These are phyloP conservation scores for Boechera stricta DNA, from an alignment of 345 rosid species.

Conservation along the genomic window DNA sequence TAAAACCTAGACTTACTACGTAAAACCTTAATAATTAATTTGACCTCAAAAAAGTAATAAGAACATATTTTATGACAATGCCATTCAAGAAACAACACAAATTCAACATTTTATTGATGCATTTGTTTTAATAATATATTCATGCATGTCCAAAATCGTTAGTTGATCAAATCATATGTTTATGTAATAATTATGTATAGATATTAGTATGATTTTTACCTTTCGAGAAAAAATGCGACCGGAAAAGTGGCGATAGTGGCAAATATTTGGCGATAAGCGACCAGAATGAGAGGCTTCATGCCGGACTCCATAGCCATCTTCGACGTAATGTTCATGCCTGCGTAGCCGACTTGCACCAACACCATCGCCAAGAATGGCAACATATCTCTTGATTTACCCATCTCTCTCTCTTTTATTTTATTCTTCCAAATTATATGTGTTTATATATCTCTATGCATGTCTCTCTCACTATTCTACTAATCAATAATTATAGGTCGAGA, in stretches of 20 bases:
- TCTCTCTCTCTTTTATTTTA: slow-evolving; percentile 31
- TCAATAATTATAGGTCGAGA: slow-evolving; percentile 37
- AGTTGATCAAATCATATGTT: not conserved
- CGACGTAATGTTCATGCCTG: slow-evolving; percentile 87
- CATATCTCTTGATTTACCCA: slow-evolving; percentile 49
- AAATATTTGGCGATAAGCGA: slow-evolving; percentile 78
- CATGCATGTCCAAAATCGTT: slow-evolving; percentile 21
- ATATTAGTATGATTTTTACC: slow-evolving; percentile 49
- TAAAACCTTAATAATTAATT: slow-evolving; percentile 7
- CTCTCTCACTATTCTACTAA: not conserved
- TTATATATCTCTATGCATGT: not conserved
- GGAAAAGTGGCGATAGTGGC: slow-evolving; percentile 76
- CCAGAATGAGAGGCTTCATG: slow-evolving; percentile 82
- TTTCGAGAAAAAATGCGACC: slow-evolving; percentile 68
- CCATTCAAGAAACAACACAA: slow-evolving; percentile 1
- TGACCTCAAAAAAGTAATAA: not conserved
- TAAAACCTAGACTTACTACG: not conserved
- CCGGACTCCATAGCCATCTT: slow-evolving; percentile 92
- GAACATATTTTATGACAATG: not conserved
- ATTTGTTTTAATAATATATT: not conserved
- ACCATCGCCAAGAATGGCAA: slow-evolving; percentile 82
- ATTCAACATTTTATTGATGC: slow-evolving; percentile 3
- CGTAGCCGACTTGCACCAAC: slow-evolving; percentile 69
- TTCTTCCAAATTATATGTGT: not conserved
- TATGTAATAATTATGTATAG: too few species aligned